Conservation (phyloP, 108 stramenopile species). For the Cyclostephanos tholiformis region DNA sequence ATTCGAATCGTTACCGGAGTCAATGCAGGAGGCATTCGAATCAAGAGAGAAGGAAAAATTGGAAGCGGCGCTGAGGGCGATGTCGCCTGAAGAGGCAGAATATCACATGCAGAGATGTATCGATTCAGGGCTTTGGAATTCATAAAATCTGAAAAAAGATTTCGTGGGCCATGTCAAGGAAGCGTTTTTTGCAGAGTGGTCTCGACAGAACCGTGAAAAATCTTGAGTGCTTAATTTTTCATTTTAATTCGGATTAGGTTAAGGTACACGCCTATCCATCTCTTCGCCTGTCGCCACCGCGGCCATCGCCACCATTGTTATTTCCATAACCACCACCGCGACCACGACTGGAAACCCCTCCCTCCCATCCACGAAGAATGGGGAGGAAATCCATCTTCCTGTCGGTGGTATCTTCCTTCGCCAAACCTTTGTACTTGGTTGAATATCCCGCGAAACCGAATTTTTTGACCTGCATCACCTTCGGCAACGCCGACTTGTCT, state of each 20-base stretch:
- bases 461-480: slow-evolving; percentile 94
- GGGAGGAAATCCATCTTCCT: slow-evolving; percentile 49
- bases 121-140: slow-evolving; percentile 93
- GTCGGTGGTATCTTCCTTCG: slow-evolving; percentile 93
- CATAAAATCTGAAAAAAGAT: slow-evolving; percentile 10
- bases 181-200: not conserved
- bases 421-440: slow-evolving; percentile 92
- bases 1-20: slow-evolving; percentile 83
- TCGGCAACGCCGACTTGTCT: slow-evolving; percentile 82
- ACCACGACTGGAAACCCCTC: not conserved
- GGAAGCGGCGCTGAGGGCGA: slow-evolving; percentile 72
- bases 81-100: slow-evolving; percentile 87
- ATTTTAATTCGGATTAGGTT: too few species aligned
- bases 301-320: not conserved
- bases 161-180: not conserved
- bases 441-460: slow-evolving; percentile 91
- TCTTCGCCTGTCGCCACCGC: not conserved
- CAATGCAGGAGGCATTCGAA: slow-evolving; percentile 95
- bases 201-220: too few species aligned
- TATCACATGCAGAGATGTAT: slow-evolving; percentile 96
- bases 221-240: too few species aligned
- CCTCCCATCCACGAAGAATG: slow-evolving; percentile 23
- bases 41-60: slow-evolving; percentile 80
- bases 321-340: slow-evolving; percentile 4
- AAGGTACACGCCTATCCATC: not conserved